Conservation (phyloP, 164 flowering plant genomes). For the Stephania cephalantha region DNA sequence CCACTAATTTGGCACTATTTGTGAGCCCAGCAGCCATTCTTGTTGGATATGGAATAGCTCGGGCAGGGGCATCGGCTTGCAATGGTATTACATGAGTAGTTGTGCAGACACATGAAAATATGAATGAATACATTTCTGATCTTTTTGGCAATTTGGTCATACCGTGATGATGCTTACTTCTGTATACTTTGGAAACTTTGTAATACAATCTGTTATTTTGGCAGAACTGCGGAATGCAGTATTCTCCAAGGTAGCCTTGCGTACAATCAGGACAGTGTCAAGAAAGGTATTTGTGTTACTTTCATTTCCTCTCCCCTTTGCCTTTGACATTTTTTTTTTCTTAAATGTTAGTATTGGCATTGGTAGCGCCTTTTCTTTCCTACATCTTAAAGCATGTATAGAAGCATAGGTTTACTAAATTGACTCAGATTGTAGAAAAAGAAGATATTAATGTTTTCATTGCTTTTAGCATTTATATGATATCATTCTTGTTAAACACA, state of each 20-base stretch:
- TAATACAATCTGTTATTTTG: slow-evolving; percentile 1
- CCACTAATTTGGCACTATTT: slow-evolving; percentile 58
- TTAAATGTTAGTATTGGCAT: no score
- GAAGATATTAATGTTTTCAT: not conserved
- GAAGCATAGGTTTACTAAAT: not conserved
- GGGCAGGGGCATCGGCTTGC: slow-evolving; percentile 84
- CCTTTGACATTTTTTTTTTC: no score
- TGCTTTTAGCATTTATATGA: not conserved
- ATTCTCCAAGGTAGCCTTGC: slow-evolving; percentile 92
- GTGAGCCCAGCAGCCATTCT: slow-evolving; percentile 86
- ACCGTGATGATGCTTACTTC: not conserved
- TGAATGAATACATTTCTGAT: not conserved
- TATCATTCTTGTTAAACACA: not conserved
- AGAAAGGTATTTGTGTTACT: slow-evolving; percentile 47
- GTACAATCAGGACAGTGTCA: slow-evolving; percentile 87
- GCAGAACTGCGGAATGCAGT: slow-evolving; percentile 93
- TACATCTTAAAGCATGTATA: not conserved
- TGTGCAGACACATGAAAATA: slow-evolving; percentile 9
- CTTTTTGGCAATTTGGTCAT: not conserved
- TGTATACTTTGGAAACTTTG: not conserved
- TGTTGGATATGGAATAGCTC: slow-evolving; percentile 94
- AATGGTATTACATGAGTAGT: slow-evolving; percentile 52
- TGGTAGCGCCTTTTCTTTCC: no score
- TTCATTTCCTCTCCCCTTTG: no score
- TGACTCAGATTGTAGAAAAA: not conserved